phyloP scores from a whole-genome alignment of 179 eudicot species.

The Amaranthus tricolor region DNA sequence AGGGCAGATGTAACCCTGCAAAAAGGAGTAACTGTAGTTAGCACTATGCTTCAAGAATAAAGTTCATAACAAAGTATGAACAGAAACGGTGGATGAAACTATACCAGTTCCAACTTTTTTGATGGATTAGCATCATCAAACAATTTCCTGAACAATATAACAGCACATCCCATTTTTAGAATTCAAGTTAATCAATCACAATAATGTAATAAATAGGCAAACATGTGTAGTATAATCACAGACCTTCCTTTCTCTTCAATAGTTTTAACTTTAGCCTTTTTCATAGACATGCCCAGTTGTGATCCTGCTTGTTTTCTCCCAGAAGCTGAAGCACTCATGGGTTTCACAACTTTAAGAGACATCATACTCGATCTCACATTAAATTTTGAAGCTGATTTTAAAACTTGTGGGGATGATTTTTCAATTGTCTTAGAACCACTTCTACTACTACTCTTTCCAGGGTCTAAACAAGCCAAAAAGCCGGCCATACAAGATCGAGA shows the following conservation, averaged over 20 bases:
- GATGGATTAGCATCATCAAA: constrained; percentile 38
- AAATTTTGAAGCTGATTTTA: constrained; percentile 31
- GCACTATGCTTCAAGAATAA: neutral
- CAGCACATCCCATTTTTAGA: constrained; percentile 15
- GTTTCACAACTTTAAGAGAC: constrained; percentile 43
- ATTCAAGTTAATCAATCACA: neutral
- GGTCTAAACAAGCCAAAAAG: constrained; percentile 39
- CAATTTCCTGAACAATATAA: constrained; percentile 48
- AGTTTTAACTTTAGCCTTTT: constrained; percentile 25
- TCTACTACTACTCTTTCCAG: constrained; percentile 41
- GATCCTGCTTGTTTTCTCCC: constrained; percentile 43
- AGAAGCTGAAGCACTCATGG: constrained; percentile 36
- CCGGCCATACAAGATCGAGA: constrained; percentile 62
- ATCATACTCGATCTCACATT: constrained; percentile 22
- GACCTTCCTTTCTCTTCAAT: constrained; percentile 47
- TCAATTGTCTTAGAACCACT: constrained; percentile 31
- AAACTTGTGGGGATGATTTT: constrained; percentile 41
- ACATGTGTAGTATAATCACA: neutral
- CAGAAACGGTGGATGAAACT: neutral
- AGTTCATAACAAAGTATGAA: neutral
- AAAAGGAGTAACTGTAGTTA: neutral
- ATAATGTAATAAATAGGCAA: neutral
- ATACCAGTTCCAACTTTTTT: constrained; percentile 47
- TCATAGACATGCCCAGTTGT: constrained; percentile 28
- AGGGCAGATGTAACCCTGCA: constrained; percentile 31